Conservation (phyloP, 2,329 filamentous ascomycete genomes). For the Leptographium procerum region DNA sequence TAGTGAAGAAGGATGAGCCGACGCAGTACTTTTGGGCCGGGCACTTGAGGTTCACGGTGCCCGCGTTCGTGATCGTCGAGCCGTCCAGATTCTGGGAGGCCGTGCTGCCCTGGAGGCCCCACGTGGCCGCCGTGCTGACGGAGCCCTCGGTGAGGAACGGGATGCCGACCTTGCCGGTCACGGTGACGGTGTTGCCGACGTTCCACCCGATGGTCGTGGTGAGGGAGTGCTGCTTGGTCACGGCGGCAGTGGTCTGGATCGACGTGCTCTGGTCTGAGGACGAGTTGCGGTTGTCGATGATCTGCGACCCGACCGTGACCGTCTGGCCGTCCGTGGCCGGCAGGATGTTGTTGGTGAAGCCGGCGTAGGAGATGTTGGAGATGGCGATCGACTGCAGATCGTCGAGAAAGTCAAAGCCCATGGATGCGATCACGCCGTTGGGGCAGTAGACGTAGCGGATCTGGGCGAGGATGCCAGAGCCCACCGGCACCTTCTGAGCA, state of each 20-base stretch:
- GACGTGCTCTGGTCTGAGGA: background rate
- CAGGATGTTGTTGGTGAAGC: background rate
- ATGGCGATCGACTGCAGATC: background rate
- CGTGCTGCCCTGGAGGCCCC: background rate
- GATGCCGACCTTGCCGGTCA: background rate
- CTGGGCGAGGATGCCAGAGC: background rate
- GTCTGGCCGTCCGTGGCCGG: background rate
- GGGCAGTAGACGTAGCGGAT: background rate
- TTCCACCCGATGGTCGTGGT: background rate
- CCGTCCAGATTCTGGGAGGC: background rate
- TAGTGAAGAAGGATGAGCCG: background rate
- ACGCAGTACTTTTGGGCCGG: background rate
- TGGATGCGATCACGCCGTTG: background rate
- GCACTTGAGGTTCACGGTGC: background rate
- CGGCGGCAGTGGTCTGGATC: background rate
- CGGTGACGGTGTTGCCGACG: background rate
- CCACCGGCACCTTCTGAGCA: background rate
- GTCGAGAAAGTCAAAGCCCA: constrained; percentile 1
- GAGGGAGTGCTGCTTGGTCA: background rate
- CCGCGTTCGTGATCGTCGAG: background rate
- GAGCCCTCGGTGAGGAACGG: background rate
- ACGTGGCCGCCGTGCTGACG: background rate
- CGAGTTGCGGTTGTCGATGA: background rate
- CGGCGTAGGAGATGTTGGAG: background rate
- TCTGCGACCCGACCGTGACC: background rate